These are phyloP conservation scores for Metarhizium guizhouense DNA, from an alignment of 2,329 filamentous ascomycete species.

Conservation along the genomic window DNA sequence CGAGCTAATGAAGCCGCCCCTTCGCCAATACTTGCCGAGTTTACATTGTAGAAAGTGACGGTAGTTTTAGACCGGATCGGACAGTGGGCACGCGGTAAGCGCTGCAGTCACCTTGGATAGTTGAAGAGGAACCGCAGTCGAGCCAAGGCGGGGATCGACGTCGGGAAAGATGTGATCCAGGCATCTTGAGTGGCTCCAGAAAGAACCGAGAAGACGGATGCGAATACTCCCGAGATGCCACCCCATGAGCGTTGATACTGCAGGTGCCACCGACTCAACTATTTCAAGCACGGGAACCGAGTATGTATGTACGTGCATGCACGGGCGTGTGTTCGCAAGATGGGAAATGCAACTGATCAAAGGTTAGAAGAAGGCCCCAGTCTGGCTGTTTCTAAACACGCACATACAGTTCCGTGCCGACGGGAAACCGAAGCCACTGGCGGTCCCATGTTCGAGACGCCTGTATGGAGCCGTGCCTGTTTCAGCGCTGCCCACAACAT, in stretches of 20 bases:
- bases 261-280: not conserved
- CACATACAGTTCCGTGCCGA: too few species aligned
- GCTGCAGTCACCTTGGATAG: not conserved
- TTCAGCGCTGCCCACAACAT: too few species aligned
- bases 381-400: too few species aligned
- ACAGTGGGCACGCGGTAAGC: not conserved
- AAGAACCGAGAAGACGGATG: not conserved
- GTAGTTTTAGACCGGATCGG: not conserved
- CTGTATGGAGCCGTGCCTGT: too few species aligned
- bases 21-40: not conserved
- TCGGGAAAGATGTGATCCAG: not conserved
- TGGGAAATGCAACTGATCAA: too few species aligned
- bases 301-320: too few species aligned
- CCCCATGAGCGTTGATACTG: not conserved
- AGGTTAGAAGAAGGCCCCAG: too few species aligned
- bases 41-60: not conserved
- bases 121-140: not conserved
- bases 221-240: not conserved
- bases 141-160: not conserved
- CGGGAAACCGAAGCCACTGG: too few species aligned
- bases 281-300: too few species aligned
- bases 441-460: too few species aligned
- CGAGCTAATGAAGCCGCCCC: not conserved
- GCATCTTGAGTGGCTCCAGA: not conserved
- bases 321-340: too few species aligned